Conservation (phyloP, 2,329 filamentous ascomycete genomes). For the Cladophialophora carrionii region DNA sequence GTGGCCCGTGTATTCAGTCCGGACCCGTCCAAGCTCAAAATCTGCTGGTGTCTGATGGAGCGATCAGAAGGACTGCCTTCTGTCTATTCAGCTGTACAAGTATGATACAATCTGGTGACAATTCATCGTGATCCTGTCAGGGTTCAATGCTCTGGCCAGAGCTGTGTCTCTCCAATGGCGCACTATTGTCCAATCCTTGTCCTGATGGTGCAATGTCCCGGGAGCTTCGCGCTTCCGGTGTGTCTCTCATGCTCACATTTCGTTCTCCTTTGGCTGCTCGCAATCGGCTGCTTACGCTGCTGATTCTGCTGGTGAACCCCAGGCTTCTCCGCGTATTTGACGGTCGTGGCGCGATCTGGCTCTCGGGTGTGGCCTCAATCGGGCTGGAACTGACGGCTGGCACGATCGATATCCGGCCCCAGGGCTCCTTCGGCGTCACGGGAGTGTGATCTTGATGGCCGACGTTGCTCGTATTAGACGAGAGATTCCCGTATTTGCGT, state of each 20-base stretch:
- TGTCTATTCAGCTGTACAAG: not conserved
- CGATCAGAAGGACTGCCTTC: slow-evolving; percentile 20
- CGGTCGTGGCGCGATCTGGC: slow-evolving; percentile 20
- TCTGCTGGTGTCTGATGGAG: slow-evolving; percentile 2
- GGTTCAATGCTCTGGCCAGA: slow-evolving; percentile 27
- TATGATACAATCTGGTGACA: slow-evolving; percentile 22
- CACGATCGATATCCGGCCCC: slow-evolving; percentile 36
- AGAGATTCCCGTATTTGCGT: slow-evolving; percentile 28
- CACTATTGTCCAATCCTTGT: slow-evolving; percentile 28
- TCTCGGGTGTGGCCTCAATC: slow-evolving; percentile 31
- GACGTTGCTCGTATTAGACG: slow-evolving; percentile 23
- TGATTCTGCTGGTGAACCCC: slow-evolving; percentile 36
- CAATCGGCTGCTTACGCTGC: slow-evolving; percentile 36
- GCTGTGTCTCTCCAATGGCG: slow-evolving; percentile 28
- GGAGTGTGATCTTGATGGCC: slow-evolving; percentile 26
- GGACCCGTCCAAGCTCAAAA: slow-evolving; percentile 1
- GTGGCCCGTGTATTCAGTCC: slow-evolving; percentile 7
- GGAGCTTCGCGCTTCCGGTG: slow-evolving; percentile 16
- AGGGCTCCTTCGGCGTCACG: slow-evolving; percentile 31
- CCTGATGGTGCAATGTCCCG: slow-evolving; percentile 30
- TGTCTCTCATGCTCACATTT: slow-evolving; percentile 20
- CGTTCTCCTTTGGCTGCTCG: slow-evolving; percentile 35
- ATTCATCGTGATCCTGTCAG: slow-evolving; percentile 9
- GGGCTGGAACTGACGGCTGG: slow-evolving; percentile 30
- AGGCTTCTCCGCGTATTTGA: slow-evolving; percentile 31